These are phyloP conservation scores for Penicillium sp. DNA, from an alignment of 2,329 filamentous ascomycete species.

Conservation along the genomic window DNA sequence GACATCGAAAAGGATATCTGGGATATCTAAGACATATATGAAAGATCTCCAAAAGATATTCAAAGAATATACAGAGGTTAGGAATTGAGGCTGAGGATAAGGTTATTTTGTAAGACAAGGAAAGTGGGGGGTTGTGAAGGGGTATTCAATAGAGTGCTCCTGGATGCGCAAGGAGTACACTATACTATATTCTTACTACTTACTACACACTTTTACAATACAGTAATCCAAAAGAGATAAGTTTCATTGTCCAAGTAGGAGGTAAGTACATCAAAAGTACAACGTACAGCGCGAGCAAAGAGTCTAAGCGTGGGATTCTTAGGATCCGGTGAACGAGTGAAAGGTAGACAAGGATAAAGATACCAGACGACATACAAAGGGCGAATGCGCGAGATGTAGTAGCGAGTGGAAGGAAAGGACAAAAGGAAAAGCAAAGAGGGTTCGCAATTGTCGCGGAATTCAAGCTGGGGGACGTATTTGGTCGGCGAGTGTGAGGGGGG, in stretches of 20 bases:
- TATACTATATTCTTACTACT: too few relatives aligned
- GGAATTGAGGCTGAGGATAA: too few relatives aligned
- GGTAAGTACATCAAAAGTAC: not conserved
- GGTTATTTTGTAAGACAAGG: too few relatives aligned
- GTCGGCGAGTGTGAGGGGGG: conserved; percentile 12
- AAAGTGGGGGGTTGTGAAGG: too few relatives aligned
- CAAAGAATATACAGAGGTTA: too few relatives aligned
- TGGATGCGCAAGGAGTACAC: too few relatives aligned
- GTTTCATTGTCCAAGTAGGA: not conserved
- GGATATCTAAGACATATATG: too few relatives aligned
- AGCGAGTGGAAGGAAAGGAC: not conserved
- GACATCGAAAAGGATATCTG: too few relatives aligned
- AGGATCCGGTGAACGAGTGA: not conserved
- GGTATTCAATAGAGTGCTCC: too few relatives aligned
- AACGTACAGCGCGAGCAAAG: not conserved
- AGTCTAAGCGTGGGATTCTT: not conserved
- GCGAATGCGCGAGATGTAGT: not conserved
- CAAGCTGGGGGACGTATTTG: not conserved
- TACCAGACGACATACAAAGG: not conserved
- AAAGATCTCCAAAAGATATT: too few relatives aligned
- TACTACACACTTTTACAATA: not conserved
- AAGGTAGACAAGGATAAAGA: not conserved
- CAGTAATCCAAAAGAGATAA: not conserved
- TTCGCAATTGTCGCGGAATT: not conserved
- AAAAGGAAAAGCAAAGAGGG: not conserved